Base-by-base conservation (phyloP, 495 filamentous ascomycete species). In the Copromyces sp. region DNA sequence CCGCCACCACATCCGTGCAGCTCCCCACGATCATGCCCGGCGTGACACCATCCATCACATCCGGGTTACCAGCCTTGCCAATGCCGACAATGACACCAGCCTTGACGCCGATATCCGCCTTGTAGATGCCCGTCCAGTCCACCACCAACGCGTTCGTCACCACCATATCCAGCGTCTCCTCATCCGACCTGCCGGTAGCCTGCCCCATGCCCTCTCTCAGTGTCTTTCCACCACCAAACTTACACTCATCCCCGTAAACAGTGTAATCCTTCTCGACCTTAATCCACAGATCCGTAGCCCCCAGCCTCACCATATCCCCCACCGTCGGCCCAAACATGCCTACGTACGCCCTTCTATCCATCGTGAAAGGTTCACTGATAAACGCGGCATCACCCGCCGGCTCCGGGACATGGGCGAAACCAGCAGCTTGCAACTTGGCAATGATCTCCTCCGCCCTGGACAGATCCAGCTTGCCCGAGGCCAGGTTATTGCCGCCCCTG, bases 141-240 rank as follows among this genome's bases (percentile, higher is more conserved):
- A 99, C 87, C 38, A 99, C 89, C 75, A 99, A 81, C 12, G 96
- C 96, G 79, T 98, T 98, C 11, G 93, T 94, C 75, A 99, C 91
- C 14, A 97, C 90, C 71, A 95, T 89, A 78, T 99, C 95, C 75
- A 97, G 80, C 59, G 88, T 90, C 32, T 95, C 88, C 3, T 83
- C 79, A 76, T 94, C 89, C 5, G 86, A 79, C 69, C 92, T 85
- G 24, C 93, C 95, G 41, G 89, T 91, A 8, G 94, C 93, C 82
- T 97, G 94, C 11, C 94, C 96, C 95, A 99, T 99, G 5, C 95
- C 95, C 79, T 99, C 95, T 68, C 95, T 86, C 69, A 99, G 80
- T 32, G 92, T 95, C 87, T 98, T 99, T 32, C 95, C 95, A 32
- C 95, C 95, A 42, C 95, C 95, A 82, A 99, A 98, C 68, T 91